A percentile compares a stretch with the other conserved stretches of the same genome.
Conservation (phyloP, 345 rosid species). For the Kandelia obovata region DNA sequence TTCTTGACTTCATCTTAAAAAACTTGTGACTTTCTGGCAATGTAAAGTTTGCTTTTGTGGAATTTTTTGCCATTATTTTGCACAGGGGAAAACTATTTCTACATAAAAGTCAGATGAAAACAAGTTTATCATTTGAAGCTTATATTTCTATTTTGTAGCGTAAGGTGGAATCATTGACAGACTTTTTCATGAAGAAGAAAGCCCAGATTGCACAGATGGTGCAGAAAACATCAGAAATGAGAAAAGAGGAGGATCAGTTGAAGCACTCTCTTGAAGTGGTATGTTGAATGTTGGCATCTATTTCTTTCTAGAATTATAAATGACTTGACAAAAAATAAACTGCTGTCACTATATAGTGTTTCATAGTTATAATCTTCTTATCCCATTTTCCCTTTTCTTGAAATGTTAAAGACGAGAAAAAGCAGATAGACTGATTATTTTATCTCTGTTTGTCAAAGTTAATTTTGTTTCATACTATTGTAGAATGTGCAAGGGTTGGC, state of each 20-base stretch:
- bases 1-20: neutral
- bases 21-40: no score
- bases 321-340: neutral
- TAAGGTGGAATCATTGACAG: constrained; percentile 52
- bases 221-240: constrained; percentile 65
- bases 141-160: constrained; percentile 34
- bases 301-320: neutral
- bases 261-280: constrained; percentile 59
- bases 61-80: no score
- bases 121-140: neutral
- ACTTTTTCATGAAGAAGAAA: constrained; percentile 60
- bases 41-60: no score
- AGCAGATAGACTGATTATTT: neutral
- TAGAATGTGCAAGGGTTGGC: no score
- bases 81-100: no score
- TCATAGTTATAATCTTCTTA: neutral
- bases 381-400: neutral
- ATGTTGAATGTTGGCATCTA: constrained; percentile 21
- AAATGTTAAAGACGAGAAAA: neutral
- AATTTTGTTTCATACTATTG: no score
- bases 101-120: neutral
- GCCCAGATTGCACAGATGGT: constrained; percentile 58
- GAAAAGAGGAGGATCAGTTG: constrained; percentile 59
- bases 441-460: neutral
- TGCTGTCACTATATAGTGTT: no score